Evolutionary conservation across 2,329 filamentous ascomycete species (phyloP).

Genomic region (Ceratocystis colombiana): DNA sequence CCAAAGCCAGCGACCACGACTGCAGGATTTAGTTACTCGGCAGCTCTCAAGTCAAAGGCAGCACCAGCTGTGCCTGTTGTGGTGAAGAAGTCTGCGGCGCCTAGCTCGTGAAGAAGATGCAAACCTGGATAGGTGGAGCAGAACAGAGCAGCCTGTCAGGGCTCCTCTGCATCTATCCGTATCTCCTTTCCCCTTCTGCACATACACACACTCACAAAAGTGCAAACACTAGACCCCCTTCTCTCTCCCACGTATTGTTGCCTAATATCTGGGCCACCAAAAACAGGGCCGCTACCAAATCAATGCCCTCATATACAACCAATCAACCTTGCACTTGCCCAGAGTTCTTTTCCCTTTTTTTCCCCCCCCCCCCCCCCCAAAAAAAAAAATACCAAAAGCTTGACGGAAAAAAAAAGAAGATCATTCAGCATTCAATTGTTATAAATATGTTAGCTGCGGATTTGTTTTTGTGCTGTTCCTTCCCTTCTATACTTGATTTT

Average conservation of each 20-base stretch:
- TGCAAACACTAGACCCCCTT: neutral
- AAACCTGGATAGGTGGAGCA: neutral
- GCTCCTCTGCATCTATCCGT: neutral
- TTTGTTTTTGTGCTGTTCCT: neutral
- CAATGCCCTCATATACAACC: too few relatives aligned
- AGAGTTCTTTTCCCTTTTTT: too few relatives aligned
- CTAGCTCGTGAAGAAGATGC: neutral
- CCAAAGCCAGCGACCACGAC: constrained; percentile 9
- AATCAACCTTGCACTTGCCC: too few relatives aligned
- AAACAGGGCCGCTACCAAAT: too few relatives aligned
- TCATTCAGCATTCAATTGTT: constrained; percentile 12
- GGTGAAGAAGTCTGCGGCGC: constrained; percentile 7
- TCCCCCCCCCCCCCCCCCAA: neutral
- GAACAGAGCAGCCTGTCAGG: neutral
- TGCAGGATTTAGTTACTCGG: constrained; percentile 23
- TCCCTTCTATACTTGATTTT: neutral
- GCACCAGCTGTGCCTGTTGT: constrained; percentile 1
- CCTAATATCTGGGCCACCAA: neutral
- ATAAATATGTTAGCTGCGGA: neutral
- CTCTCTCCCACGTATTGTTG: neutral
- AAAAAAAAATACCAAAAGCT: neutral
- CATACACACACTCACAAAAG: too few relatives aligned
- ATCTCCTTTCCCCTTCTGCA: too few relatives aligned
- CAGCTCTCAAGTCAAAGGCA: constrained; percentile 24
- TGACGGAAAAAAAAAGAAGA: constrained; percentile 6